These are phyloP conservation scores for Volvox carteri DNA, from an alignment of 163 green algal species.

Conservation along the genomic window DNA sequence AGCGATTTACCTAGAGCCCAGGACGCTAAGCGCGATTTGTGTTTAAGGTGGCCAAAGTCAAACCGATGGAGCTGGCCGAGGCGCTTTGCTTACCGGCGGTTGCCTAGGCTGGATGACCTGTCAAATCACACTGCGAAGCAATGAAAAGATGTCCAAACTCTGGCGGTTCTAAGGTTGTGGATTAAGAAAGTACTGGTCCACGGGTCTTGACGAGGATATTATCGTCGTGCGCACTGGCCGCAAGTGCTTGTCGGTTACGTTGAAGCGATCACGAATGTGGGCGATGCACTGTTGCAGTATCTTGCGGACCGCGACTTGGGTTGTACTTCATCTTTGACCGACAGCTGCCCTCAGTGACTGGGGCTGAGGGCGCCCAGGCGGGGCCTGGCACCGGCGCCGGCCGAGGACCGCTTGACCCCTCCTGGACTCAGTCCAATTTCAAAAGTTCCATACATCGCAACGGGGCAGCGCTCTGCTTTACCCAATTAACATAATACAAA, in stretches of 20 bases:
- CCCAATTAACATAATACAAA: too few species aligned
- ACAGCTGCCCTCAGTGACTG: not conserved
- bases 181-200: not conserved
- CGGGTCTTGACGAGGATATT: not conserved
- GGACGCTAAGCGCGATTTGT: too few species aligned
- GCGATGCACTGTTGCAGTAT: not conserved
- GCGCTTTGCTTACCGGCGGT: not conserved
- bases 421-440: not conserved
- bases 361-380: not conserved
- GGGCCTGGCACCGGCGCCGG: not conserved
- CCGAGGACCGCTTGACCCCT: not conserved
- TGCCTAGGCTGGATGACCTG: not conserved
- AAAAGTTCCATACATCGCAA: constrained; percentile 6
- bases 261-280: constrained; percentile 22
- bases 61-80: not conserved
- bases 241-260: constrained; percentile 23
- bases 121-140: not conserved
- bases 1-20: too few species aligned
- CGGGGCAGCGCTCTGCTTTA: too few species aligned
- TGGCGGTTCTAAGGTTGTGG: not conserved
- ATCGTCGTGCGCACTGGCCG: not conserved
- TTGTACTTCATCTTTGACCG: not conserved
- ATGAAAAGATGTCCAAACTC: not conserved
- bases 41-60: not conserved
- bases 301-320: not conserved